phyloP scores from a whole-genome alignment of 306 rosid genomes.

The Pyrus bretschneideri region DNA sequence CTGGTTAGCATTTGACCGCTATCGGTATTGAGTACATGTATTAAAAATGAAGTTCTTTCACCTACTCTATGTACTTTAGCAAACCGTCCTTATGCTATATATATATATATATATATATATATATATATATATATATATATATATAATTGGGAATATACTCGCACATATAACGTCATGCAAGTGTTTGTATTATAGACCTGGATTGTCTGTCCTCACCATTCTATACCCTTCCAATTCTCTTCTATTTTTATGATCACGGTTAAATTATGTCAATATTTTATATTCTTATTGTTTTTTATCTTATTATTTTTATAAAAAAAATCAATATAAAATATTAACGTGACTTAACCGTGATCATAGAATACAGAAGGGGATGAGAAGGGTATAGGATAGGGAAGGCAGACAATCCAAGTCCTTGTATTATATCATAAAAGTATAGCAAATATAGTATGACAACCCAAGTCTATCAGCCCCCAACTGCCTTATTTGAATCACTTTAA shows the following conservation, averaged over 20 bases:
- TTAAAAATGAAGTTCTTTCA: neutral
- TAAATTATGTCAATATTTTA: no score
- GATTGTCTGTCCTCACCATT: no score
- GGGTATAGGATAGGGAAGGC: fast-evolving
- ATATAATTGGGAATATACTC: neutral
- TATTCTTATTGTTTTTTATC: no score
- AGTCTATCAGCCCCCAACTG: neutral
- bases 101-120: neutral
- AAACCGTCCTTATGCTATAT: neutral
- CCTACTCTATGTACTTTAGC: neutral
- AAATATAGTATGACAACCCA: neutral
- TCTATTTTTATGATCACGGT: fast-evolving
- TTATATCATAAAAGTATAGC: neutral
- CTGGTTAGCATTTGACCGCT: no score
- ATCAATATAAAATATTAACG: no score
- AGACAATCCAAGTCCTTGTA: neutral
- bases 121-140: neutral
- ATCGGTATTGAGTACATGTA: neutral
- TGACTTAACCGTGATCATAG: fast-evolving
- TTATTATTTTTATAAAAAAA: no score
- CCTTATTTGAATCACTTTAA: neutral
- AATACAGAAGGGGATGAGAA: no score
- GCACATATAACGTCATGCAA: neutral
- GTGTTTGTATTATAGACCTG: neutral
- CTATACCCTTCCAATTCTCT: fast-evolving